phyloP scores from a whole-genome alignment of 2,329 filamentous ascomycete genomes.

The Aspergillus quadricinctus region DNA sequence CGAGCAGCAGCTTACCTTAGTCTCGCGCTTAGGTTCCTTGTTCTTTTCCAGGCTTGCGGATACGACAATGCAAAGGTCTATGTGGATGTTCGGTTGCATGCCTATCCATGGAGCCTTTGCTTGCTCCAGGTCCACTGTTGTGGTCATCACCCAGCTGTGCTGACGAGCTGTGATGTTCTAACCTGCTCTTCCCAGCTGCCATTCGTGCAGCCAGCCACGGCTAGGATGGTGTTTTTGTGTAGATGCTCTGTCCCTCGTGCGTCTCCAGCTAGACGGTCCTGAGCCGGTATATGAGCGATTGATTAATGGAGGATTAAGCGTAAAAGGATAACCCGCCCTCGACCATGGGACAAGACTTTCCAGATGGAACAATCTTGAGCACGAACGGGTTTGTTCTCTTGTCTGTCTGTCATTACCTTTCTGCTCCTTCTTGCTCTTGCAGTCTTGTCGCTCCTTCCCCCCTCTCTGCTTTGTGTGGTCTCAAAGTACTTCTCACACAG shows the following conservation, averaged over 20 bases:
- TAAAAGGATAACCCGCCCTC: conserved; percentile 22
- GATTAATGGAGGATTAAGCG: conserved; percentile 13
- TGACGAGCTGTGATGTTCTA: conserved; percentile 22
- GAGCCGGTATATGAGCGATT: neutral
- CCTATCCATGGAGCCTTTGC: conserved; percentile 12
- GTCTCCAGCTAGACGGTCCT: conserved; percentile 4
- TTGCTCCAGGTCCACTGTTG: conserved; percentile 23
- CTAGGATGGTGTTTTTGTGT: conserved; percentile 23
- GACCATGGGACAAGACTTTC: conserved; percentile 8
- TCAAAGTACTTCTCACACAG: neutral
- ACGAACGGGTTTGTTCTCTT: conserved; percentile 4
- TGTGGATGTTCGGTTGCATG: conserved; percentile 9
- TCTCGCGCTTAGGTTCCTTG: neutral
- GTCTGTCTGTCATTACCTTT: conserved; percentile 4
- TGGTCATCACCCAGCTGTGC: conserved; percentile 23
- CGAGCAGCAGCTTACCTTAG: neutral
- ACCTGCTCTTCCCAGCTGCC: conserved; percentile 16
- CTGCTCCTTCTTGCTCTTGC: neutral
- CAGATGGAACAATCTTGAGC: conserved; percentile 10
- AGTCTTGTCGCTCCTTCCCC: neutral
- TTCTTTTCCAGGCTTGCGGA: neutral
- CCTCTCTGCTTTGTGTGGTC: conserved; percentile 4
- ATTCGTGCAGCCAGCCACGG: conserved; percentile 30
- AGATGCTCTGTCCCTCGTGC: conserved; percentile 7
- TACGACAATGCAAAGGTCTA: neutral